These are phyloP conservation scores for Salix caprea DNA, from an alignment of 345 rosid genomes.

Conservation along the genomic window DNA sequence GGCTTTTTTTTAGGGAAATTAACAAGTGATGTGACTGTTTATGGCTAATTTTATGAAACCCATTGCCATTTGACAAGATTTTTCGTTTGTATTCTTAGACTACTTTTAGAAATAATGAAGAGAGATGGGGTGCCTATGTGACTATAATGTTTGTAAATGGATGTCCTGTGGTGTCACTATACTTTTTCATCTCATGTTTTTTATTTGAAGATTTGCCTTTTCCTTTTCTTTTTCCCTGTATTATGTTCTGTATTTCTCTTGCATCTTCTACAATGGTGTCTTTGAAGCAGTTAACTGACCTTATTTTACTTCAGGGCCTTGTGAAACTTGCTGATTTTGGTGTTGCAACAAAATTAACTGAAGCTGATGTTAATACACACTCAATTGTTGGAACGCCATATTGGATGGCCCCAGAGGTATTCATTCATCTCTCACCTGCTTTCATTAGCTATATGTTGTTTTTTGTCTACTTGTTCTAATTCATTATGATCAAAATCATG, in stretches of 20 bases:
- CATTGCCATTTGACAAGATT: not conserved
- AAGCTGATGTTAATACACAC: slow-evolving; percentile 95
- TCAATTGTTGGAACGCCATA: slow-evolving; percentile 98
- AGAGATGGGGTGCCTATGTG: not conserved
- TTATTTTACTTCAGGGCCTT: slow-evolving; percentile 56
- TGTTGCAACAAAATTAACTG: slow-evolving; percentile 96
- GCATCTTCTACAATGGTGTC: not conserved
- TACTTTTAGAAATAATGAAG: not conserved
- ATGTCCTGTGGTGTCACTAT: not conserved
- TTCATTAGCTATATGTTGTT: not conserved
- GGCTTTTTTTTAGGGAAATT: not conserved
- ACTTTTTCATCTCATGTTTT: not conserved
- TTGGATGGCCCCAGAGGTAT: slow-evolving; percentile 99
- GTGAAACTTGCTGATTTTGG: slow-evolving; percentile 99
- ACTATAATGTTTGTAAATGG: not conserved
- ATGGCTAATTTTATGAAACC: not conserved
- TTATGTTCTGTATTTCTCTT: not conserved
- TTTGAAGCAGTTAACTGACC: slow-evolving; percentile 11
- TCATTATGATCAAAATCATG: not conserved
- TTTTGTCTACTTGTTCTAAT: not conserved
- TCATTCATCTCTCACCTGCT: slow-evolving; percentile 6
- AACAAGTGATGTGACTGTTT: not conserved
- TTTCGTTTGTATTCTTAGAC: not conserved
- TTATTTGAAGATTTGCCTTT: not conserved
- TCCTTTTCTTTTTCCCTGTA: no score